Percentiles rank a stretch among this genome's conserved stretches.
These are phyloP conservation scores for Trichoderma sp. DNA, from an alignment of 2,329 filamentous ascomycete species.

Conservation along the genomic window DNA sequence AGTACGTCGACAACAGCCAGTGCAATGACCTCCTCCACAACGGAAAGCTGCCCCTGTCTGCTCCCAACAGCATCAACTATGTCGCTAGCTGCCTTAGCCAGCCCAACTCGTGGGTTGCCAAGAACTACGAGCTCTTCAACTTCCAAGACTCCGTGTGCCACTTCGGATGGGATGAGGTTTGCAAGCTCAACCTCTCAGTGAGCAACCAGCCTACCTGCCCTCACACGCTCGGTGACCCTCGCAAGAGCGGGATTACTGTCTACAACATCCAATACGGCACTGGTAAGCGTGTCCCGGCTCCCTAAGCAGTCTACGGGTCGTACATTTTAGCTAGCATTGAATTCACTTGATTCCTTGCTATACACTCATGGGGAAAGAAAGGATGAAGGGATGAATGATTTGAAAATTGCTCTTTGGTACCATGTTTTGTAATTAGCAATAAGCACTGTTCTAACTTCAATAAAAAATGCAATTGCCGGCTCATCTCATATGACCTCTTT, in stretches of 20 bases:
- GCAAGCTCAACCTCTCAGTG: slow-evolving; percentile 48
- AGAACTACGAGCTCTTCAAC: slow-evolving; percentile 56
- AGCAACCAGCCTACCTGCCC: slow-evolving; percentile 56
- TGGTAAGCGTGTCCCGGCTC: slow-evolving; percentile 37
- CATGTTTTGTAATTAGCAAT: neutral
- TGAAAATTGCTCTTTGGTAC: neutral
- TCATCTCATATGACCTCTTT: neutral
- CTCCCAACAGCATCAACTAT: slow-evolving; percentile 59
- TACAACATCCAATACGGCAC: slow-evolving; percentile 55
- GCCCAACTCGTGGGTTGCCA: slow-evolving; percentile 51
- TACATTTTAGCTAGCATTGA: neutral
- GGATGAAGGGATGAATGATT: neutral
- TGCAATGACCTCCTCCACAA: slow-evolving; percentile 53
- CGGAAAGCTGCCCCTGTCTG: slow-evolving; percentile 55
- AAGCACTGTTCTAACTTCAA: neutral
- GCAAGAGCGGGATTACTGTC: slow-evolving; percentile 40
- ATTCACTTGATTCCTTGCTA: neutral
- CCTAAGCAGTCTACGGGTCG: neutral
- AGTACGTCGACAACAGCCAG: slow-evolving; percentile 48
- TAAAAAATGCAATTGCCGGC: neutral
- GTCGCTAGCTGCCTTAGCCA: slow-evolving; percentile 48
- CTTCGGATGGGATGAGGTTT: slow-evolving; percentile 53
- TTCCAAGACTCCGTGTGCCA: slow-evolving; percentile 53
- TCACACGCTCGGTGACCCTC: slow-evolving; percentile 42
- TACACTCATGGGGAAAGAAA: neutral